Evolutionary conservation across 2,329 filamentous ascomycete species (phyloP).

Genomic region (Tothia fuscella): DNA sequence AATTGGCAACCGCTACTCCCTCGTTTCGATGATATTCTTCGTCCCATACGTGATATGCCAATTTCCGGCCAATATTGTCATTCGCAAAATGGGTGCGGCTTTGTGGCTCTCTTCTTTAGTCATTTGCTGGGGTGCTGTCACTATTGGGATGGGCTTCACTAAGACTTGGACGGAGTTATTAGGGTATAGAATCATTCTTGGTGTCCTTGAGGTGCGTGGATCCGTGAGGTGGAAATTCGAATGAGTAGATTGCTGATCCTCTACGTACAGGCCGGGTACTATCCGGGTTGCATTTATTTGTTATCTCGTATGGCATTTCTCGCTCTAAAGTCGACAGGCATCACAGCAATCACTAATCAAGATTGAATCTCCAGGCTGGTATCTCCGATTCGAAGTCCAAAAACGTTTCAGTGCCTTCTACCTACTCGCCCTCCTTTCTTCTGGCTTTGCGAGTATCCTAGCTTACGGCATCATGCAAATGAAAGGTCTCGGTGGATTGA

Average conservation of each 20-base stretch:
- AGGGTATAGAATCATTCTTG: conserved; percentile 27
- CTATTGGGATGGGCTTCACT: conserved; percentile 32
- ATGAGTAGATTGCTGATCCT: conserved; percentile 20
- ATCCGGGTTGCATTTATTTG: conserved; percentile 33
- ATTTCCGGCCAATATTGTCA: conserved; percentile 27
- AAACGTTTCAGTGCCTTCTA: conserved; percentile 60
- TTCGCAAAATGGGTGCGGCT: conserved; percentile 29
- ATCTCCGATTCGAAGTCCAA: conserved; percentile 51
- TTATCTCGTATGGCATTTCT: neutral
- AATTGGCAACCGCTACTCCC: conserved; percentile 2
- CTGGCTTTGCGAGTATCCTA: conserved; percentile 55
- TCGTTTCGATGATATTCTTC: conserved; percentile 45
- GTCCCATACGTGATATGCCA: conserved; percentile 32
- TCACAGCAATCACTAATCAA: neutral
- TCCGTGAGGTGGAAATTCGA: too few species aligned
- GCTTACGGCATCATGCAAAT: conserved; percentile 60
- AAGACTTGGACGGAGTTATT: conserved; percentile 24
- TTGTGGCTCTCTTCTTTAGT: conserved; percentile 24
- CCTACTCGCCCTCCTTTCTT: conserved; percentile 53
- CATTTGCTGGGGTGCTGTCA: conserved; percentile 36
- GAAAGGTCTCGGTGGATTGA: conserved; percentile 37
- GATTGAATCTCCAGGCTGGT: conserved; percentile 24
- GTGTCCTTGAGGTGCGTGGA: conserved; percentile 31
- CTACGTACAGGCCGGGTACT: conserved; percentile 23
- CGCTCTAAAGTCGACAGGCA: neutral